phyloP scores from a whole-genome alignment of 2,329 filamentous ascomycete species.

The Calonectria montana region DNA sequence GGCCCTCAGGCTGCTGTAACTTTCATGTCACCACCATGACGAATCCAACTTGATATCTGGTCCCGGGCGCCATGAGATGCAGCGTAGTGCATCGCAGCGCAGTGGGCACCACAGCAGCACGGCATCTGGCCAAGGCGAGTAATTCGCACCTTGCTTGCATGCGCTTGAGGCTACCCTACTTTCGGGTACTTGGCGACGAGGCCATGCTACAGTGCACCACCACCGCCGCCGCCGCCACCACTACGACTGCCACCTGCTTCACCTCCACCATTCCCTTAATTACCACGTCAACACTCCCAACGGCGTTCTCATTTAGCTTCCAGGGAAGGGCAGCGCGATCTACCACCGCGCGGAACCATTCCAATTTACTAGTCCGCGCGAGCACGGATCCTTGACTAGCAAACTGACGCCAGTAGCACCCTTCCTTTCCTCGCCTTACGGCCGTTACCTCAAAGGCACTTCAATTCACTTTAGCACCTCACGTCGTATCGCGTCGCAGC shows the following conservation, averaged over 20 bases:
- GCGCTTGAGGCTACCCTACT: not conserved
- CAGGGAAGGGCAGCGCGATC: not conserved
- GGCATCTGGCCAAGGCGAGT: not conserved
- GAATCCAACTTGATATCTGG: not conserved
- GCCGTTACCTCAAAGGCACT: not conserved
- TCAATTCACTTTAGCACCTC: conserved; percentile 1
- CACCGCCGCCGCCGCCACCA: not conserved
- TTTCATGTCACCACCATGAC: not conserved
- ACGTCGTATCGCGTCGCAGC: not conserved
- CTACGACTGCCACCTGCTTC: not conserved
- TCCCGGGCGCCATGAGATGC: not conserved
- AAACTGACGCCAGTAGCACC: not conserved
- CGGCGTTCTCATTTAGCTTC: not conserved
- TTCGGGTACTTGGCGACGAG: not conserved
- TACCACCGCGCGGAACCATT: conserved; percentile 5
- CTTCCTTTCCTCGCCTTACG: not conserved
- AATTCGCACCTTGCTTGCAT: conserved; percentile 5
- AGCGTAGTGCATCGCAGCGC: not conserved
- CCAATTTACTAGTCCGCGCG: not conserved
- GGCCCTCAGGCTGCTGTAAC: not conserved
- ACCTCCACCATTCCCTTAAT: not conserved
- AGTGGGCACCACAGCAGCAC: conserved; percentile 13
- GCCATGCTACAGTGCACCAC: not conserved
- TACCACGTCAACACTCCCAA: not conserved
- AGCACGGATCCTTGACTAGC: not conserved